Evolutionary conservation across 768 basidiomycete genomes (phyloP).

Genomic region (Tephrocybe rancida): DNA sequence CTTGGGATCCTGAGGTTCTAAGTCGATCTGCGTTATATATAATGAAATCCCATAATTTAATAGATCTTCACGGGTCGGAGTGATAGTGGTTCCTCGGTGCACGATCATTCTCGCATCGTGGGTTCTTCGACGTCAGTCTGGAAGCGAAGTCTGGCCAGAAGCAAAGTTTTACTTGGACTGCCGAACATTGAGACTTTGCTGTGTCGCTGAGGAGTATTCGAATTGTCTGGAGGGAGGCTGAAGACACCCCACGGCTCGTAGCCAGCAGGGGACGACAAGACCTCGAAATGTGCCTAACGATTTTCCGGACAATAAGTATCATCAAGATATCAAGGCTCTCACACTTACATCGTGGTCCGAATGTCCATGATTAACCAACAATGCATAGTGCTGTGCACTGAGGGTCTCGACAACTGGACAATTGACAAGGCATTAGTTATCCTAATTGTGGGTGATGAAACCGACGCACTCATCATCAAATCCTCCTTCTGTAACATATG

Average conservation of each 20-base stretch:
- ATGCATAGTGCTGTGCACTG: slow-evolving; percentile 7
- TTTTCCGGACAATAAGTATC: neutral
- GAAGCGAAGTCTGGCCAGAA: slow-evolving; percentile 11
- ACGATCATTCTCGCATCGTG: slow-evolving; percentile 3
- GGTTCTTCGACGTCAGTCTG: slow-evolving; percentile 13
- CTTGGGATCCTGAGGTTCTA: too few relatives aligned
- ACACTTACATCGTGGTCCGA: neutral
- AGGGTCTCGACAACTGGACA: slow-evolving; percentile 14
- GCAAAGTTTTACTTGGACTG: slow-evolving; percentile 6
- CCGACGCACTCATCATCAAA: slow-evolving; percentile 8
- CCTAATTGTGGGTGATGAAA: neutral
- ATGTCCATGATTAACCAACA: slow-evolving; percentile 14
- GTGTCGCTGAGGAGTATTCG: neutral
- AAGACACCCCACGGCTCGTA: slow-evolving; percentile 10
- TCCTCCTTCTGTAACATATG: slow-evolving; percentile 8
- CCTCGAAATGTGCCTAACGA: slow-evolving; percentile 11
- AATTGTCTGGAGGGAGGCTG: neutral
- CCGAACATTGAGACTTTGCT: slow-evolving; percentile 5
- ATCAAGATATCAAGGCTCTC: too few relatives aligned
- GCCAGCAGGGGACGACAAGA: neutral
- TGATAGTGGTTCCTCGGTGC: too few relatives aligned
- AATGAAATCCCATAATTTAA: too few relatives aligned
- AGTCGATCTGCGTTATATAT: too few relatives aligned
- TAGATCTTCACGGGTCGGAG: too few relatives aligned
- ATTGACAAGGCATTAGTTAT: neutral